Evolutionary conservation across 1,284 basidiomycete species (phyloP), one percentile per base, ranked within the genome.

Genomic region (Athelia psychrophila): DNA sequence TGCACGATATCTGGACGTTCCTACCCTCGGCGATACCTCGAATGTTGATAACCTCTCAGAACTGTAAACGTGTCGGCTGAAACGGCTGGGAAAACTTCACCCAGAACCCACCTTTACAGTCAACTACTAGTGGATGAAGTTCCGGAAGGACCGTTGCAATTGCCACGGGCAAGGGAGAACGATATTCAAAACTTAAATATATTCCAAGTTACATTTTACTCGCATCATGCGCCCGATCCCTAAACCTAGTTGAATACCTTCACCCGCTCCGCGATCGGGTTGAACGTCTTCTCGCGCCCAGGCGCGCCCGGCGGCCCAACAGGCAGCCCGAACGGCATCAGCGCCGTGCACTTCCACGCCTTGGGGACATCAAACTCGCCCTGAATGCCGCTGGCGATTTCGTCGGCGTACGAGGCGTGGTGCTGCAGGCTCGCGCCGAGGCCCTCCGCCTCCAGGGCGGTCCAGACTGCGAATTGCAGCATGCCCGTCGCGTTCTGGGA

Each of bases 241-340:
- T n/a, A n/a, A n/a, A n/a, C n/a, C n/a, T n/a, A n/a, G n/a, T 23
- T 23, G 22, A 42, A 46, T 19, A 49, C 47, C 35, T 49, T 49
- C 13, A 49, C 47, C 16, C 47, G 8, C 35, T 49, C 47, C 19
- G 44, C 47, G 20, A 49, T 30, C 2, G 47, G 47, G 1, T 32
- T 22, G 47, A 49, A 49, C 16, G 47, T 49, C 47, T 49, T 49
- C 35, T 33, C 27, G 6, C 38, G 38, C 16, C 38, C 20, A 8
- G 38, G 5, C n/a, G n/a, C 20, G 16, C 32, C 32, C 8, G 47
- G 30, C 8, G 16, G 35, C 1, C 30, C 47, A 24, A 25, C 15
- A 19, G 47, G 47, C 32, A 24, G 9, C 8, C 47, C 47, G 19
- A 49, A 49, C 9, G 32, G 27, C 27, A 49, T 30, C 4, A 24